Percentiles rank a stretch among this genome's conserved stretches.
Evolutionary conservation across 306 rosid species (phyloP).

Genomic region (Trifolium pratense): DNA sequence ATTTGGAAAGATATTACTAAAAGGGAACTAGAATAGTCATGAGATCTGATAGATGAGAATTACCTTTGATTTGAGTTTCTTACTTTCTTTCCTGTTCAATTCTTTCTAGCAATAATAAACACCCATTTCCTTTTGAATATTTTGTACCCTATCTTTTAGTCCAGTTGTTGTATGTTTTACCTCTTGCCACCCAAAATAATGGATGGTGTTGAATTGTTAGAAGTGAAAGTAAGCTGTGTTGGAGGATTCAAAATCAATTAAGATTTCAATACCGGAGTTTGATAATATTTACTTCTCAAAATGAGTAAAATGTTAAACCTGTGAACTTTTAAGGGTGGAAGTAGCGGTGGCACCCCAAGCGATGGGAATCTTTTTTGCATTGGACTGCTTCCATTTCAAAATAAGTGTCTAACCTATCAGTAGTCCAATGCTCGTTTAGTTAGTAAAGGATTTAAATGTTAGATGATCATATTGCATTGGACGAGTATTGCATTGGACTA

Average conservation of each 20-base stretch:
- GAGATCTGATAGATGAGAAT: not conserved
- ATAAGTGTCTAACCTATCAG: too few relatives aligned
- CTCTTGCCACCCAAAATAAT: not conserved
- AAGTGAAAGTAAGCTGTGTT: not conserved
- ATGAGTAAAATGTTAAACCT: not conserved
- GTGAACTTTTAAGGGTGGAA: not conserved
- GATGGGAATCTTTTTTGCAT: not conserved
- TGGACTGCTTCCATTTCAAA: not conserved
- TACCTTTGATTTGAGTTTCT: not conserved
- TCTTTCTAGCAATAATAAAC: too few relatives aligned
- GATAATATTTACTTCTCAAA: not conserved
- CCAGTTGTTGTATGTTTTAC: not conserved
- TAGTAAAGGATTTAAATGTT: too few relatives aligned
- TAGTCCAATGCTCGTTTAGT: too few relatives aligned
- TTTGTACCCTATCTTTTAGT: not conserved
- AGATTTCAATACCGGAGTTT: not conserved
- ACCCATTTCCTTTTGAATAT: not conserved
- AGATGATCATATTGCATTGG: not conserved
- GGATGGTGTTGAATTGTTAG: not conserved
- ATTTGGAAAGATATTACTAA: too few relatives aligned
- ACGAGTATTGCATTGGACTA: too few relatives aligned
- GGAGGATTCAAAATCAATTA: not conserved
- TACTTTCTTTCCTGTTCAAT: not conserved
- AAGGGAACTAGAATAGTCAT: too few relatives aligned
- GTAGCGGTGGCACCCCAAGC: not conserved